These are phyloP conservation scores for Entomortierella lignicola DNA, from an alignment of 192 early-diverging fungal species.

Conservation along the genomic window DNA sequence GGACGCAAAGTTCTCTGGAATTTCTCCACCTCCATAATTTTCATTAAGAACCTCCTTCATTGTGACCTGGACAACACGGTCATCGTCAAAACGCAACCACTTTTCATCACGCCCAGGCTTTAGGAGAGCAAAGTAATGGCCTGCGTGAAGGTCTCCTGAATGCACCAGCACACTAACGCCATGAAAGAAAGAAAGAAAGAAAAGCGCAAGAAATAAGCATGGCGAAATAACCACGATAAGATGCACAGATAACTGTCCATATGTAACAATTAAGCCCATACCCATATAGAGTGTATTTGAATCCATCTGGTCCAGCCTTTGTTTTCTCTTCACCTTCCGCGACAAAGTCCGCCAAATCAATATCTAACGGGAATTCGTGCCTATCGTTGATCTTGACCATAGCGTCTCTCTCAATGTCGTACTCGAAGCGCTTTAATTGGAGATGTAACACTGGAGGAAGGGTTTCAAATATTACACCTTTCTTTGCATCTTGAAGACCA, in stretches of 20 bases:
- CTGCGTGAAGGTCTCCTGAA: conserved; percentile 90
- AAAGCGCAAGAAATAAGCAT: background rate
- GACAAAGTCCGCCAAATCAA: conserved; percentile 90
- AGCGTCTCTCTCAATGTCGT: conserved; percentile 88
- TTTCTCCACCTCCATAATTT: conserved; percentile 89
- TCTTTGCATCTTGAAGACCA: conserved; percentile 96
- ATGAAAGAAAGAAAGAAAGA: background rate
- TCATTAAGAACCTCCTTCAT: conserved; percentile 91
- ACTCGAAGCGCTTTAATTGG: conserved; percentile 98
- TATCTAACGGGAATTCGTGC: conserved; percentile 89
- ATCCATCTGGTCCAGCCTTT: conserved; percentile 61
- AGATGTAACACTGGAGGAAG: conserved; percentile 96
- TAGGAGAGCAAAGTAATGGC: conserved; percentile 95
- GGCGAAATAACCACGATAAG: background rate
- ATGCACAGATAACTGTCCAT: no score
- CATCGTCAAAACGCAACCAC: conserved; percentile 97
- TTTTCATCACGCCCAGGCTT: conserved; percentile 80
- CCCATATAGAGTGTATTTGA: conserved; percentile 85
- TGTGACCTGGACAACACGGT: conserved; percentile 85
- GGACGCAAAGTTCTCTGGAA: conserved; percentile 34
- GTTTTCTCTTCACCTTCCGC: conserved; percentile 70
- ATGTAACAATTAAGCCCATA: background rate
- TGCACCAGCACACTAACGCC: conserved; percentile 88
- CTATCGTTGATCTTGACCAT: conserved; percentile 99
- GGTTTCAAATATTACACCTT: conserved; percentile 93